Percentiles rank a stretch among this genome's conserved stretches.
These are phyloP conservation scores for Melastoma candidum DNA, from an alignment of 441 rosid species.

Conservation along the genomic window DNA sequence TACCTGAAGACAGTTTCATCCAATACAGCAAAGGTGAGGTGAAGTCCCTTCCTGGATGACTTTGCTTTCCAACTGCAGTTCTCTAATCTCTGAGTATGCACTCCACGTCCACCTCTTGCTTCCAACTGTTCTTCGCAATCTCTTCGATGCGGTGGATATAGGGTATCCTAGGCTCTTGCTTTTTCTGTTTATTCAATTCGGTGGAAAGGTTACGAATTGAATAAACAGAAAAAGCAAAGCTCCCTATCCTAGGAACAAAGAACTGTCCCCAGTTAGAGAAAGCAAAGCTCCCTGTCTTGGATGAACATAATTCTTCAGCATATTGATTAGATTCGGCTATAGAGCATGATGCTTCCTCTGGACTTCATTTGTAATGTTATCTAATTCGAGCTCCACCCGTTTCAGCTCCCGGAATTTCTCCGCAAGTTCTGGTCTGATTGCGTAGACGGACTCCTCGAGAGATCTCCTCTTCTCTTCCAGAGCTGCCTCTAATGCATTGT, in stretches of 20 bases:
- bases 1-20: conserved; percentile 80
- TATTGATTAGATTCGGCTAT: background rate
- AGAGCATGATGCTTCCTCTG: conserved; percentile 36
- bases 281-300: background rate
- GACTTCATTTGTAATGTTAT: conserved; percentile 40
- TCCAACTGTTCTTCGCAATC: conserved; percentile 74
- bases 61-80: conserved; percentile 77
- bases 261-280: conserved; percentile 2
- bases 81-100: conserved; percentile 72
- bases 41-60: conserved; percentile 70
- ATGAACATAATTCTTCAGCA: background rate
- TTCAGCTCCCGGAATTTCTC: conserved; percentile 46
- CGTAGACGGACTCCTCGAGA: conserved; percentile 46
- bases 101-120: conserved; percentile 69
- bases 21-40: conserved; percentile 62
- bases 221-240: no score
- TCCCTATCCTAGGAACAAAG: conserved; percentile 46
- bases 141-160: conserved; percentile 61
- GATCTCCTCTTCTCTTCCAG: conserved; percentile 48
- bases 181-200: conserved; percentile 42
- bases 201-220: conserved; percentile 33
- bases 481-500: conserved; percentile 41
- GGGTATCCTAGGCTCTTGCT: conserved; percentile 45
- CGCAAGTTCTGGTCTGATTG: conserved; percentile 37
- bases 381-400: conserved; percentile 42